Evolutionary conservation across 2,329 filamentous ascomycete genomes (phyloP).

Genomic region (Cytospora schulzeri): DNA sequence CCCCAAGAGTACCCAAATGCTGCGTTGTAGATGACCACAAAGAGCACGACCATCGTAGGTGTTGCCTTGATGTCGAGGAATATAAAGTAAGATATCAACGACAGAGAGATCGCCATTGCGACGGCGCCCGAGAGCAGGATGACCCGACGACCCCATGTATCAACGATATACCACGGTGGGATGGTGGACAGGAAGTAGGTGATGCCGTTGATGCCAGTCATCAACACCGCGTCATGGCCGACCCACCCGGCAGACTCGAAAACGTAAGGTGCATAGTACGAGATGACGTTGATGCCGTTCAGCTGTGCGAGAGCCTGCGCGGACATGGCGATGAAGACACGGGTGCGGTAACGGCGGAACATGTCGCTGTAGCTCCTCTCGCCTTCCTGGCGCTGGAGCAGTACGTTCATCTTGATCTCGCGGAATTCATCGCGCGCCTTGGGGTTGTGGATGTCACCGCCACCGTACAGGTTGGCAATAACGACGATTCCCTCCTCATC

Average conservation of each 20-base stretch:
- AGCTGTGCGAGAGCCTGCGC: constrained; percentile 94
- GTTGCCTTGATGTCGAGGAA: constrained; percentile 80
- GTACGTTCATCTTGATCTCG: constrained; percentile 98
- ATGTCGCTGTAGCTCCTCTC: constrained; percentile 90
- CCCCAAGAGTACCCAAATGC: constrained; percentile 96
- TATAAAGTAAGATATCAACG: constrained; percentile 92
- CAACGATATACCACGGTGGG: constrained; percentile 95
- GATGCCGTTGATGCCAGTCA: constrained; percentile 93
- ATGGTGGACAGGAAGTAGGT: constrained; percentile 91
- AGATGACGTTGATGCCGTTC: constrained; percentile 99
- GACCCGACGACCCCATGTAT: constrained; percentile 83
- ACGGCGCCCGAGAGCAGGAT: constrained; percentile 89
- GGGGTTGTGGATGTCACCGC: constrained; percentile 89
- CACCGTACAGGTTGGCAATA: constrained; percentile 95
- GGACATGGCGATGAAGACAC: constrained; percentile 98
- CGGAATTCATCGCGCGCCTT: constrained; percentile 95
- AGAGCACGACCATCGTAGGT: constrained; percentile 82
- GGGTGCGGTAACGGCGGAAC: constrained; percentile 89
- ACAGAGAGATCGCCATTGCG: constrained; percentile 86
- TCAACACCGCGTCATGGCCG: constrained; percentile 86
- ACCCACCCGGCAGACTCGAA: constrained; percentile 97
- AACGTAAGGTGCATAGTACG: constrained; percentile 94
- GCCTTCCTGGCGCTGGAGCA: constrained; percentile 90
- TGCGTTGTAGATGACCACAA: constrained; percentile 98
- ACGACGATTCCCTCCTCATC: constrained; percentile 98